Conservation (phyloP, 345 rosid species). For the Clausena lansium region DNA sequence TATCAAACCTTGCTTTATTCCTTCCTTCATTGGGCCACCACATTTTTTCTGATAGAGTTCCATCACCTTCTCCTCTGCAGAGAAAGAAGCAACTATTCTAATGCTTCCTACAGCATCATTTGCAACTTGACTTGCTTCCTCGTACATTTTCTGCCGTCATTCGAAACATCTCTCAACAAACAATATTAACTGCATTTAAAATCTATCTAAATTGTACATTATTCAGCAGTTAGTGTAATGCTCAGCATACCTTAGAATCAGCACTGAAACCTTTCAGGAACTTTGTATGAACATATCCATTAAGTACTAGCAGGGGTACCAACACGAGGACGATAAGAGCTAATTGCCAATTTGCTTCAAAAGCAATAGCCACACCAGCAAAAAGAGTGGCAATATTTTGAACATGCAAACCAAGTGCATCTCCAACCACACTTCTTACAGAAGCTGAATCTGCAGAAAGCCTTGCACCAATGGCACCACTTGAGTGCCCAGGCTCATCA, state of each 20-base stretch:
- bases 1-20: constrained; percentile 60
- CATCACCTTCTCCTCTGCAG: constrained; percentile 82
- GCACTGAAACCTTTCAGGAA: constrained; percentile 73
- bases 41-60: constrained; percentile 54
- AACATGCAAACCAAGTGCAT: constrained; percentile 51
- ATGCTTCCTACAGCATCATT: constrained; percentile 86
- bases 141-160: constrained; percentile 55
- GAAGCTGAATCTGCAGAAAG: constrained; percentile 77
- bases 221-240: neutral
- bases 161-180: neutral
- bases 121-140: constrained; percentile 88
- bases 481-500: constrained; percentile 66
- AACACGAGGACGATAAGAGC: constrained; percentile 55
- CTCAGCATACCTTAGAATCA: constrained; percentile 62
- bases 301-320: constrained; percentile 59
- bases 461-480: constrained; percentile 72
- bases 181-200: no score
- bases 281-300: constrained; percentile 51
- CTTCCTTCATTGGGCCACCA: constrained; percentile 59
- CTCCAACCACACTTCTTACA: constrained; percentile 66
- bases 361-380: constrained; percentile 65
- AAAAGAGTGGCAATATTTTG: constrained; percentile 53
- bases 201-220: no score
- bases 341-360: constrained; percentile 63
- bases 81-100: constrained; percentile 79